Base-by-base conservation (phyloP, 257 asterid genomes). In the Nicotiana knightiana region DNA sequence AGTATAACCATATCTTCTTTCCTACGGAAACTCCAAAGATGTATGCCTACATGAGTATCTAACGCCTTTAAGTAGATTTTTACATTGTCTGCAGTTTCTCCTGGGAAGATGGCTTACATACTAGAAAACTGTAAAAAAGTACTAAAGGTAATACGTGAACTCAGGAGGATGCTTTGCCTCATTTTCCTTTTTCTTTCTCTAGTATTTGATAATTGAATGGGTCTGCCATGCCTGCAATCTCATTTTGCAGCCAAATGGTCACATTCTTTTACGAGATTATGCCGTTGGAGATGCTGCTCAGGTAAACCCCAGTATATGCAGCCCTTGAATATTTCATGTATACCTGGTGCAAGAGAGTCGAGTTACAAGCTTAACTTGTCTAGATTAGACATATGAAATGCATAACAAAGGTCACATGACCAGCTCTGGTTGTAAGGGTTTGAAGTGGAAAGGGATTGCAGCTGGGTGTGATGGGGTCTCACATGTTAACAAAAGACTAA, bases 51-150 rank as follows among this genome's bases (percentile, higher is more conserved):
- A 48, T 28, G 80, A 75, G 66, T 35, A 67, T 76, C 88, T 86
- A 84, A 87, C 82, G 57, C 37, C 64, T 62, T 73, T 26, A 59
- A 83, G 85, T 92, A 95, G 98, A 87, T 95, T 81, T 93, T 93
- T 90, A 91, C 85, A 88, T 85, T 95, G 84, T 95, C 98, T 88
- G 98, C 97, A 88, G 90, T 93, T 88, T 87, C 97, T 84, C 97
- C 97, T n/a, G 82, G 82, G 66, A 92, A 92, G 90, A 91, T 94
- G 97, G 88, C 91, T 53, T 85, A 77, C 53, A 87, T 91, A 80
- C 82, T 93, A 55, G 90, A 89, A 82, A 95, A 95, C 86, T 86
- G 92, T 76, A 91, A 89, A 83, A 90, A 87, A 89, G 91, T 92
- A 59, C 85, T 93, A 30, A 95, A 93, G 98, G 98, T 93, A 84